phyloP scores from a whole-genome alignment of 176 grass and related monocot species.

The Triticum dicoccoides region DNA sequence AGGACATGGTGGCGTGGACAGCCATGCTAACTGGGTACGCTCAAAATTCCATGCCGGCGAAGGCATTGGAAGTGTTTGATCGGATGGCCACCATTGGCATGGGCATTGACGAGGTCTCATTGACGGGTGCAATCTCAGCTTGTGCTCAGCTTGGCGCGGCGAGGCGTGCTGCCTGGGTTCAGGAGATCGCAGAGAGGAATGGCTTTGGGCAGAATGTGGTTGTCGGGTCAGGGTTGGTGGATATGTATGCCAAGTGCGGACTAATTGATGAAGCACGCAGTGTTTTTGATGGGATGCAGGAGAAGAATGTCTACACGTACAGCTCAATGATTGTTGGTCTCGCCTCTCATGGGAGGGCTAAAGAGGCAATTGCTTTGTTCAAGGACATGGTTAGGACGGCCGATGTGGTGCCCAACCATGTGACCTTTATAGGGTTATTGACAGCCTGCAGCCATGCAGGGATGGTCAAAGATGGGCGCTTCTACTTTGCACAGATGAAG shows the following conservation, averaged over 20 bases:
- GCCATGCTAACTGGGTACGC: conserved; percentile 54
- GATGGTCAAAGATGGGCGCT: conserved; percentile 61
- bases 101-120: conserved; percentile 50
- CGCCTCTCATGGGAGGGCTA: conserved; percentile 45
- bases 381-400: conserved; percentile 45
- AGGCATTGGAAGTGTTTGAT: conserved; percentile 48
- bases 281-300: conserved; percentile 45
- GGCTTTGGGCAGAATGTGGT: conserved; percentile 44
- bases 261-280: conserved; percentile 42
- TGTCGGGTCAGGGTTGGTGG: conserved; percentile 55
- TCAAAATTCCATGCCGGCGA: conserved; percentile 50
- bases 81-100: conserved; percentile 32
- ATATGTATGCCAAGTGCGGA: conserved; percentile 72
- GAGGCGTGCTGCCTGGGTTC: conserved; percentile 42
- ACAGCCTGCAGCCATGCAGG: conserved; percentile 66
- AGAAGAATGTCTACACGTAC: conserved; percentile 60
- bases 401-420: conserved; percentile 53
- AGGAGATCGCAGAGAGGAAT: conserved; percentile 39
- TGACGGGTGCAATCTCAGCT: conserved; percentile 55
- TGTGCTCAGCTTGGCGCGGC: conserved; percentile 54
- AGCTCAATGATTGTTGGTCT: conserved; percentile 62
- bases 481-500: conserved; percentile 68
- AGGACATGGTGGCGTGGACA: conserved; percentile 69
- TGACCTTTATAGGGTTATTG: conserved; percentile 60
- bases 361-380: conserved; percentile 52